Evolutionary conservation across 202 grass and related monocot species (phyloP), one percentile per base, ranked within the genome.

Genomic region (Elaeis oleifera): DNA sequence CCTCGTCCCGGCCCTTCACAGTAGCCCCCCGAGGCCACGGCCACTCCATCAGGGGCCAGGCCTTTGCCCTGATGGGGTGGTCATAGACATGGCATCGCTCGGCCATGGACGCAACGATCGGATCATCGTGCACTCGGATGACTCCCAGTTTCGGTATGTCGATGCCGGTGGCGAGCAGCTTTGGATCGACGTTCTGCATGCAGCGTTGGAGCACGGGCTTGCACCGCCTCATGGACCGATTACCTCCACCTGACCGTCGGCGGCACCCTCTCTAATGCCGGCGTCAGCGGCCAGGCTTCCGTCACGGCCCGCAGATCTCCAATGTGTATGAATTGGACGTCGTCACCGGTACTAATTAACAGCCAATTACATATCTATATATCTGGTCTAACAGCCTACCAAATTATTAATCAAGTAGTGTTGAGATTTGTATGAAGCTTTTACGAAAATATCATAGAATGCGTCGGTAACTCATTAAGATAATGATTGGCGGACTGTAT

Each of bases 151-250:
- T 0, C n/a, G 29, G 0, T 95, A 82, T 79, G 48, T 84, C 16
- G 90, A 95, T 76, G 86, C 84, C 69, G 86, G 83, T 6, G 90
- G 86, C 13, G 90, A 95, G 76, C 86, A 95, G 75, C 66, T 95
- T 7, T 95, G 90, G 90, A 69, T 80, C 9, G 61, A 95, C 79
- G 76, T 95, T 55, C 75, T 95, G 66, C 64, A 36, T 51, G 83
- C 84, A 6, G 52, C 90, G 0, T 58, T 87, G 6, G 64, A 62
- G 18, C 79, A 80, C 50, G 80, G 78, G 3, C 80, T 90, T 2
- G 28, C 83, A 4, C 83, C 86, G 17, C 70, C 9, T 87, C 86
- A 2, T 95, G 90, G 90, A 90, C 83, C 1, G 90, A 95, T 49
- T 95, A 95, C 78, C 72, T 90, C 44, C 67, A 78, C 58, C 68